Conservation (phyloP, 2,329 filamentous ascomycete species). For the Verticillium isaacii region DNA sequence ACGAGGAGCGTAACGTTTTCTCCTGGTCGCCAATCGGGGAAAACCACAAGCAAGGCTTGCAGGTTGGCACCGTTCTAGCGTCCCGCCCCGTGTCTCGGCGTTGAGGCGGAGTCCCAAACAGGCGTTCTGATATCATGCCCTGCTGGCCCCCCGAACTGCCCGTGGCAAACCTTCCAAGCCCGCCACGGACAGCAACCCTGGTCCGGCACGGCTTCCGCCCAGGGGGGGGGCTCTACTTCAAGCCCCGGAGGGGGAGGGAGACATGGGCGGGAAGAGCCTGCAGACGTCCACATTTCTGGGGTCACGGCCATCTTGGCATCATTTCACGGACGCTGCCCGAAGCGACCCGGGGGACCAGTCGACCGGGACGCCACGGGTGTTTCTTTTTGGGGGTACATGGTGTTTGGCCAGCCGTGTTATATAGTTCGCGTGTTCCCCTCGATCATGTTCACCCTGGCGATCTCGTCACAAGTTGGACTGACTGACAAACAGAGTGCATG, state of each 20-base stretch:
- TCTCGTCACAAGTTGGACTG: neutral
- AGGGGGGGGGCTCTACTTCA: neutral
- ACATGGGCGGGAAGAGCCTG: neutral
- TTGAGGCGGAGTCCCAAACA: neutral
- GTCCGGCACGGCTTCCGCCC: neutral
- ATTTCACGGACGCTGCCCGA: neutral
- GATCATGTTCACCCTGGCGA: neutral
- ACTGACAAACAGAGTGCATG: neutral
- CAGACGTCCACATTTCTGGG: neutral
- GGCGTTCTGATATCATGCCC: neutral
- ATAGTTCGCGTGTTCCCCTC: neutral
- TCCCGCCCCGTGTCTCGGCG: neutral
- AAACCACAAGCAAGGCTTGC: neutral
- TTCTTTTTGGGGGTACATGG: neutral
- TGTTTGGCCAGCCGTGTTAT: neutral
- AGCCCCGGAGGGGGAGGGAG: neutral
- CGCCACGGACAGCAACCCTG: neutral
- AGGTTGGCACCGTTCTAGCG: neutral
- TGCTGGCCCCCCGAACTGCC: neutral
- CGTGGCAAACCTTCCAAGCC: neutral
- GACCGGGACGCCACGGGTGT: neutral
- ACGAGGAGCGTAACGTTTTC: neutral
- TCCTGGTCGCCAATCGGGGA: neutral
- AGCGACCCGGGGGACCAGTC: neutral
- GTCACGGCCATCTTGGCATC: neutral